Conservation (phyloP, 139 green algal species). For the Choricystis sp. region DNA sequence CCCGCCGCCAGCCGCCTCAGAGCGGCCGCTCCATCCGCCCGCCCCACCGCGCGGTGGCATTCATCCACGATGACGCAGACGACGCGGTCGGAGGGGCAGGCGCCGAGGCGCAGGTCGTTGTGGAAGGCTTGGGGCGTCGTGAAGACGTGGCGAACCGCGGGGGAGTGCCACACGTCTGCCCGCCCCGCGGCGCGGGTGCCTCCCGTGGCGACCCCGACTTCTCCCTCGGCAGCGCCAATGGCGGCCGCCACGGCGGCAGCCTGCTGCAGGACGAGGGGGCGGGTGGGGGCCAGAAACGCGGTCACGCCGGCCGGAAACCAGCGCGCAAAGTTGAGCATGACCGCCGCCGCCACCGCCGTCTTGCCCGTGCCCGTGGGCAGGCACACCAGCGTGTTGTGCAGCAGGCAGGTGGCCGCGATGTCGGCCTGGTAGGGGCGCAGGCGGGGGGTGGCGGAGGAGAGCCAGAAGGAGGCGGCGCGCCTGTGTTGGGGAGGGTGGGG, state of each 20-base stretch:
- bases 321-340: slow-evolving; percentile 85
- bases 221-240: slow-evolving; percentile 20
- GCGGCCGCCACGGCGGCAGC: slow-evolving; percentile 53
- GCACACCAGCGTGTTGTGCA: slow-evolving; percentile 83
- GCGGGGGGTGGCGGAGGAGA: not conserved
- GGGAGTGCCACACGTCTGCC: slow-evolving; percentile 28
- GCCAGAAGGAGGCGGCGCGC: not conserved
- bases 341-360: slow-evolving; percentile 88
- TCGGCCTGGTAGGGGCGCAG: not conserved
- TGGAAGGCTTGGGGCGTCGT: slow-evolving; percentile 76
- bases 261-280: slow-evolving; percentile 86
- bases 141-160: slow-evolving; percentile 67
- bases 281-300: slow-evolving; percentile 84
- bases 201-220: not conserved
- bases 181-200: slow-evolving; percentile 9
- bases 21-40: slow-evolving; percentile 29
- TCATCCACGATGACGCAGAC: slow-evolving; percentile 88
- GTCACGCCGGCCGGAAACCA: slow-evolving; percentile 86
- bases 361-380: slow-evolving; percentile 93
- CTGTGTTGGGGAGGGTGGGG: too few relatives aligned
- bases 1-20: slow-evolving; percentile 30
- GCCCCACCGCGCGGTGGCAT: slow-evolving; percentile 58
- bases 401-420: slow-evolving; percentile 32
- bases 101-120: slow-evolving; percentile 65
- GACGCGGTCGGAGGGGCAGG: slow-evolving; percentile 38